Evolutionary conservation across 495 filamentous ascomycete genomes (phyloP).

Genomic region (Jackrogersella minutella): DNA sequence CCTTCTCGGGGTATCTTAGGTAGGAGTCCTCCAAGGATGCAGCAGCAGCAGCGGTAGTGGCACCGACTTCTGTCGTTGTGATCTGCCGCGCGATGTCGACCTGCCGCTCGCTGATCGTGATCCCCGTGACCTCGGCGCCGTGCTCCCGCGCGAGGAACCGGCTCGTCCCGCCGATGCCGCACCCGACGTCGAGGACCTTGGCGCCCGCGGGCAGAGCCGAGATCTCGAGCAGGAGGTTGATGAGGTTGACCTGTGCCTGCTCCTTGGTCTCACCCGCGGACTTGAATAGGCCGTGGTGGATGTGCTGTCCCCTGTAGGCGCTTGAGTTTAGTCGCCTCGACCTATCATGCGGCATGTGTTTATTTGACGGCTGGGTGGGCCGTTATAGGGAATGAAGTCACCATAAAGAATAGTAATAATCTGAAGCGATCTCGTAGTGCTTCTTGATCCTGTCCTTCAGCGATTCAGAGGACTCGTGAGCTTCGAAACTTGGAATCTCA

Average conservation of each 20-base stretch:
- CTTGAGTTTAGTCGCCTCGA: background rate
- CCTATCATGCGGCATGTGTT: background rate
- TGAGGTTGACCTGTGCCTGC: slow-evolving; percentile 59
- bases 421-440: slow-evolving; percentile 66
- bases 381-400: slow-evolving; percentile 33
- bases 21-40: slow-evolving; percentile 25
- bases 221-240: slow-evolving; percentile 58
- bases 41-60: background rate
- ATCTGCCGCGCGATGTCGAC: slow-evolving; percentile 59
- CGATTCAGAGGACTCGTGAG: slow-evolving; percentile 60
- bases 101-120: slow-evolving; percentile 65
- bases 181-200: slow-evolving; percentile 63
- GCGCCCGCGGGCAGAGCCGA: slow-evolving; percentile 46
- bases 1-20: slow-evolving; percentile 45
- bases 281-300: slow-evolving; percentile 64
- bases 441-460: slow-evolving; percentile 66
- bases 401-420: slow-evolving; percentile 63
- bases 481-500: slow-evolving; percentile 57
- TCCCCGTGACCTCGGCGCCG: slow-evolving; percentile 59
- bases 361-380: no score
- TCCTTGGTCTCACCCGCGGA: slow-evolving; percentile 58
- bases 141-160: slow-evolving; percentile 58
- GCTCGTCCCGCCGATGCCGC: slow-evolving; percentile 64
- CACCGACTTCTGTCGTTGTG: slow-evolving; percentile 46
- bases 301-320: slow-evolving; percentile 63